Evolutionary conservation across 2,329 filamentous ascomycete genomes (phyloP).

Genomic region (Cladosporium phlei): DNA sequence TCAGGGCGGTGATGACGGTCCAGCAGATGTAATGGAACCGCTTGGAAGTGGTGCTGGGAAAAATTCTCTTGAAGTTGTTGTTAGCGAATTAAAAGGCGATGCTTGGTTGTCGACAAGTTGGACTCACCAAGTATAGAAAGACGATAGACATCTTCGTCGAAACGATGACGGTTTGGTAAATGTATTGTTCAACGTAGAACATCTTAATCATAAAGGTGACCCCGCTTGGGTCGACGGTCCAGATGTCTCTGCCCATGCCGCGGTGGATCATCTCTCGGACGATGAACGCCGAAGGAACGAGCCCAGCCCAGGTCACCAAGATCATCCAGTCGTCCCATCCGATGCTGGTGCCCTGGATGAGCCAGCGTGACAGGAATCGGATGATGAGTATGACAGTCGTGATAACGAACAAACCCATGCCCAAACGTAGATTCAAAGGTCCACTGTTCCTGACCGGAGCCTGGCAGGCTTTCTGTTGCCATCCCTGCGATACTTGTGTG

Average conservation of each 20-base stretch:
- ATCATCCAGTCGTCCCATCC: slow-evolving; percentile 15
- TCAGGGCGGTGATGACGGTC: not conserved
- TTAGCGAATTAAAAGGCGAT: too few species aligned
- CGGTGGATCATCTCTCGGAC: not conserved
- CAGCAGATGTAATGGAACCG: not conserved
- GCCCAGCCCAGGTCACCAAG: not conserved
- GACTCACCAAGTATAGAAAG: not conserved
- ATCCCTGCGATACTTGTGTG: not conserved
- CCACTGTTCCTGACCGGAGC: not conserved
- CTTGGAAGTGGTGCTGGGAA: not conserved
- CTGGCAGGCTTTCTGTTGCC: slow-evolving; percentile 1
- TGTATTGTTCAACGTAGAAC: not conserved
- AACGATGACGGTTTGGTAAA: not conserved
- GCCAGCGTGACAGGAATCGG: slow-evolving; percentile 1
- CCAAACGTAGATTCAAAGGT: not conserved
- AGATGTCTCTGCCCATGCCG: not conserved
- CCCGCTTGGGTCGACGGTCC: not conserved
- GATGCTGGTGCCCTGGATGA: not conserved
- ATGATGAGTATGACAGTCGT: not conserved
- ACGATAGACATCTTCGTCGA: not conserved
- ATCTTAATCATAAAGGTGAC: not conserved
- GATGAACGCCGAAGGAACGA: slow-evolving; percentile 1
- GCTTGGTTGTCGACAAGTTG: too few species aligned
- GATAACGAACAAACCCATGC: not conserved
- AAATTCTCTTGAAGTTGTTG: too few species aligned